Base-by-base conservation (phyloP, 306 rosid species). In the Vigna hirtella region DNA sequence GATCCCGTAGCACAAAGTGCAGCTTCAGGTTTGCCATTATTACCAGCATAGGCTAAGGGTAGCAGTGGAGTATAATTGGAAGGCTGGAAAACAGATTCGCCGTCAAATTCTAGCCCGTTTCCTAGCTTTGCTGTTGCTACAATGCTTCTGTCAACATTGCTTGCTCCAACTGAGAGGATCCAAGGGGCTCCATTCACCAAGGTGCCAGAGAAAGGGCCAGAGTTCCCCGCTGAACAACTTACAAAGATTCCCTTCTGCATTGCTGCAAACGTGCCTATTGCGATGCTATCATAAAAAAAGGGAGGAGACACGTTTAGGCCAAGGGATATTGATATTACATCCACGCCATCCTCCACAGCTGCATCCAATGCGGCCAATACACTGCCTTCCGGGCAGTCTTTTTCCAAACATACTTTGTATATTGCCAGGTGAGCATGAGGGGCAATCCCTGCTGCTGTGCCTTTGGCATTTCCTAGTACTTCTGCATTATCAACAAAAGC, bases 391-490 rank as follows among this genome's bases (percentile, higher is more conserved):
- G 64, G 67, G 34, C 91, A 85, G 22, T 71, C 66, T 12, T n/a
- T 77, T 43, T 72, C 67, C 5, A 58, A 40, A 34, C 89, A 88
- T 11, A 88, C 91, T 78, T 26, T 85, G 75, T 85, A 88, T 14
- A 85, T 80, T 5, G 98, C 91, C 43, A 92, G 38, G 81, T 90
- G 94, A 43, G 97, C 94, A 38, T 66, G 50, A 28, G 94, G 94
- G 0, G 96, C 98, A 66, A 88, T 84, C 45, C 98, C 98, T 17
- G 63, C 61, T 5, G 98, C 96, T 3, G 90, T 88, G 66, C 98
- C 98, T 4, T 85, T 74, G 24, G 97, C 98, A 59, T 86, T 84
- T 67, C 96, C 96, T 2, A 86, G 66, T 9, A 47, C 94, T 38
- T 77, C 77, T 1, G 91, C 94, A 1, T 74, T 7, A 0, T 58